phyloP scores from a whole-genome alignment of 2,329 filamentous ascomycete genomes.

The Fusarium kyushuense region DNA sequence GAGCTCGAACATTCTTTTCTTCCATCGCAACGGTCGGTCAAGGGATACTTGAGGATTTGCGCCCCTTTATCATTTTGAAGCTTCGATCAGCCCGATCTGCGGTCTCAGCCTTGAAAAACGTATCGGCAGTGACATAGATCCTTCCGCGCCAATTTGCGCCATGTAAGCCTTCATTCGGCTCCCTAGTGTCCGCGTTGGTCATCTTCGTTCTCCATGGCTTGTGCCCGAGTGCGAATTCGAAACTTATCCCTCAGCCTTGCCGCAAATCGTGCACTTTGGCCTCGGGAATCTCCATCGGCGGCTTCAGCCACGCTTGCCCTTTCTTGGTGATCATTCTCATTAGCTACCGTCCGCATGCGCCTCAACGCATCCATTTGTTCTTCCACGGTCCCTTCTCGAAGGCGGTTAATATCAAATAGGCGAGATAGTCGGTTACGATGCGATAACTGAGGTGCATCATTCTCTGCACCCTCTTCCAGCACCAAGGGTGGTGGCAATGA shows the following conservation, averaged over 20 bases:
- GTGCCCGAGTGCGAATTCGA: conserved; percentile 62
- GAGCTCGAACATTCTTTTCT: conserved; percentile 24
- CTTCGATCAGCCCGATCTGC: conserved; percentile 5
- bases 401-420: conserved; percentile 66
- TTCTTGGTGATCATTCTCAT: conserved; percentile 39
- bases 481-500: conserved; percentile 58
- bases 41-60: not conserved
- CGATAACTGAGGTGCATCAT: conserved; percentile 49
- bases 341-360: conserved; percentile 52
- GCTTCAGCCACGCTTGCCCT: conserved; percentile 28
- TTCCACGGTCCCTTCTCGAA: conserved; percentile 70
- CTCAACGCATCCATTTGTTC: conserved; percentile 72
- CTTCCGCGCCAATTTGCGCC: not conserved
- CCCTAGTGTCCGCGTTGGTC: conserved; percentile 16
- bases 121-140: conserved; percentile 1
- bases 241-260: conserved; percentile 66
- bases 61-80: not conserved
- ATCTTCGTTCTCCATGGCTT: conserved; percentile 46
- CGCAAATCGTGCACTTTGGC: conserved; percentile 59
- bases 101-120: not conserved
- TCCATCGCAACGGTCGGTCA: conserved; percentile 2
- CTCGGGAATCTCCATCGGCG: conserved; percentile 52
- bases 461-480: conserved; percentile 56
- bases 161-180: not conserved
- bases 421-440: conserved; percentile 63